A percentile compares a stretch with the other conserved stretches of the same genome.
Conservation (phyloP, 108 stramenopile genomes). For the Cyclotella sp. region DNA sequence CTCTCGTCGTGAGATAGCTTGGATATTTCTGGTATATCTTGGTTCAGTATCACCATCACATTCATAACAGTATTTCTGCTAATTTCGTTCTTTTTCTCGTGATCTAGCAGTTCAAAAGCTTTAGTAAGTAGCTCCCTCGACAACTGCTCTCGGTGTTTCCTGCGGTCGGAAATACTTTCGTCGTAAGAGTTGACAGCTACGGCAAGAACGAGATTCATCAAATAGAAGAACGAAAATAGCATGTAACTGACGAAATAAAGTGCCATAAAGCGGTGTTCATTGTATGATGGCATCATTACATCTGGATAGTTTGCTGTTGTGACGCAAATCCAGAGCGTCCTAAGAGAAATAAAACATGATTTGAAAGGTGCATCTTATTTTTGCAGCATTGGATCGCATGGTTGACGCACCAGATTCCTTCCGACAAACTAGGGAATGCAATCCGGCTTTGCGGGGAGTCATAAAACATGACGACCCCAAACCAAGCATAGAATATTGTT, state of each 20-base stretch:
- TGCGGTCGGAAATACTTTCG: conserved; percentile 47
- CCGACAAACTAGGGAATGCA: conserved; percentile 68
- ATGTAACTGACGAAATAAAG: conserved; percentile 80
- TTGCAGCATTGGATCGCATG: not conserved
- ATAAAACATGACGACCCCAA: conserved; percentile 74
- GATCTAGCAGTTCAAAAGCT: conserved; percentile 71
- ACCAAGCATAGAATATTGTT: conserved; percentile 70
- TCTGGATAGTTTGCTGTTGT: conserved; percentile 90
- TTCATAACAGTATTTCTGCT: conserved; percentile 69
- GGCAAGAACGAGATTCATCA: conserved; percentile 83
- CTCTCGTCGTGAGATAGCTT: conserved; percentile 58
- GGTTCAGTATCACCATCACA: conserved; percentile 64
- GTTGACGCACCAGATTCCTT: conserved; percentile 54
- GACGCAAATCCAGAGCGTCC: conserved; percentile 75
- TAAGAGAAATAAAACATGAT: conserved; percentile 2
- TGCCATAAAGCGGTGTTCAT: conserved; percentile 63
- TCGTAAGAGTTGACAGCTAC: conserved; percentile 71
- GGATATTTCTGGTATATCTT: conserved; percentile 76
- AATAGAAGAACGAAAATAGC: conserved; percentile 75
- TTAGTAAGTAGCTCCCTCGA: conserved; percentile 48
- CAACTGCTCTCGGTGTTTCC: conserved; percentile 29
- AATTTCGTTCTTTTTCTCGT: conserved; percentile 41
- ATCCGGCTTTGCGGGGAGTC: conserved; percentile 56
- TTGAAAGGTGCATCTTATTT: not conserved
- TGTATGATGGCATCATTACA: conserved; percentile 85